Percentiles rank a stretch among this genome's conserved stretches.
These are phyloP conservation scores for Penicillium sp. DNA, from an alignment of 2,329 filamentous ascomycete species.

Conservation along the genomic window DNA sequence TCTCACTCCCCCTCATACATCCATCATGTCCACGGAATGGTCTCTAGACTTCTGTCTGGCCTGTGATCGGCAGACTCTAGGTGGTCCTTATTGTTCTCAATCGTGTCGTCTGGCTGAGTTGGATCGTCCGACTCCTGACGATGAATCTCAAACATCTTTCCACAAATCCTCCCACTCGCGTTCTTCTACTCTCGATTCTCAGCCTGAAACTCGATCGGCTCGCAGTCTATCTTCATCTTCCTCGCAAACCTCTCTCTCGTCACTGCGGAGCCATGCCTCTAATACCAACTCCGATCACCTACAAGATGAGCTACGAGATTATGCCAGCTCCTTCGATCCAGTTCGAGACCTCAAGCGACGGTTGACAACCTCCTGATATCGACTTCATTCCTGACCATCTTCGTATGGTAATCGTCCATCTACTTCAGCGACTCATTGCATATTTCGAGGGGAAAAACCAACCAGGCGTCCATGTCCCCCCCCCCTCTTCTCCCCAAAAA, in stretches of 20 bases:
- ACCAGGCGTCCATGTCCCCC: conserved; percentile 11
- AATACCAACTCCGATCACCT: conserved; percentile 67
- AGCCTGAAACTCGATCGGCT: conserved; percentile 20
- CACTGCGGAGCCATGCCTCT: conserved; percentile 66
- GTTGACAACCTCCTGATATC: conserved; percentile 31
- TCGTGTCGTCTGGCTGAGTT: conserved; percentile 85
- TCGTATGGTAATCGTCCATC: background rate
- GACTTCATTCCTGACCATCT: background rate
- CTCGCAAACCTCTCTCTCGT: conserved; percentile 81
- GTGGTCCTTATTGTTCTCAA: conserved; percentile 87
- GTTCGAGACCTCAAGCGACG: conserved; percentile 57
- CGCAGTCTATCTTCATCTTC: conserved; percentile 60
- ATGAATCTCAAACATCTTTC: conserved; percentile 23
- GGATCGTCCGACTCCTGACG: conserved; percentile 65
- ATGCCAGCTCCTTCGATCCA: conserved; percentile 87
- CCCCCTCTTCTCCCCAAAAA: background rate
- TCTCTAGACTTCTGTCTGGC: conserved; percentile 90
- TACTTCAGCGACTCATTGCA: conserved; percentile 17
- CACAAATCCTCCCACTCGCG: conserved; percentile 15
- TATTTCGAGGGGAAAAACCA: conserved; percentile 7
- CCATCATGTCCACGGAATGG: conserved; percentile 57
- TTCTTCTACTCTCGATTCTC: conserved; percentile 15
- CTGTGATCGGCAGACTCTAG: conserved; percentile 85
- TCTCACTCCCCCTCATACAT: background rate
- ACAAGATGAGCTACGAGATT: conserved; percentile 76